Conservation (phyloP, 2,329 filamentous ascomycete genomes). For the Graphium sp. region DNA sequence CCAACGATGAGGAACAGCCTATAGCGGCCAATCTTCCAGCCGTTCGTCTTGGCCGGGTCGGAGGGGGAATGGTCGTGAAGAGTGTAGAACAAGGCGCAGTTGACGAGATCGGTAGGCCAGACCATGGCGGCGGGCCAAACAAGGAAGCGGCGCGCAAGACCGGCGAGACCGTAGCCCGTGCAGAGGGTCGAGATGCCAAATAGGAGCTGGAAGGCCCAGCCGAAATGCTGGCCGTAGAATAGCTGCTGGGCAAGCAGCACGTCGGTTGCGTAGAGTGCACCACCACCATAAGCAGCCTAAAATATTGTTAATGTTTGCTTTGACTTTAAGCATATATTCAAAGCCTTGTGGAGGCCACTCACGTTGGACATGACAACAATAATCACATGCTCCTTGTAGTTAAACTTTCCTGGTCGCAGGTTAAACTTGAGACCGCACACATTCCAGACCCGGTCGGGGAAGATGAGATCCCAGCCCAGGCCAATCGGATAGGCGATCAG, state of each 20-base stretch:
- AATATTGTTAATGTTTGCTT: neutral
- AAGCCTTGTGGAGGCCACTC: conserved; percentile 11
- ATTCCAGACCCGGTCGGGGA: conserved; percentile 33
- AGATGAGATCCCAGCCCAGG: conserved; percentile 33
- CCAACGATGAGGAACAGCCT: conserved; percentile 38
- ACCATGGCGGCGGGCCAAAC: conserved; percentile 47
- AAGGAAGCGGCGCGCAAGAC: conserved; percentile 39
- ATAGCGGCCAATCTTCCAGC: conserved; percentile 42
- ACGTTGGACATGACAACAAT: conserved; percentile 50
- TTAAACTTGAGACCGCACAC: conserved; percentile 36
- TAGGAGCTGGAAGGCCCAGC: conserved; percentile 42
- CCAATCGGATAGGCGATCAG: conserved; percentile 44
- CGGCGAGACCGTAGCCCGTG: conserved; percentile 47
- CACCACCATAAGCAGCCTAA: conserved; percentile 39
- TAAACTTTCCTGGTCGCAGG: conserved; percentile 39
- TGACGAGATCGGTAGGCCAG: conserved; percentile 44
- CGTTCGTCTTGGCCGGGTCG: conserved; percentile 31
- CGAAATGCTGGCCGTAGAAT: conserved; percentile 33
- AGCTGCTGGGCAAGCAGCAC: conserved; percentile 23
- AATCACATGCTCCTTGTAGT: conserved; percentile 44
- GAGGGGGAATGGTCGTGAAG: conserved; percentile 42
- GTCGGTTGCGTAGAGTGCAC: conserved; percentile 37
- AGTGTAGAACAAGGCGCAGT: conserved; percentile 44
- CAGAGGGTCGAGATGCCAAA: conserved; percentile 43
- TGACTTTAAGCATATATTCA: neutral